Evolutionary conservation across 2,329 filamentous ascomycete species (phyloP).

Genomic region (Pseudocercospora fijiensis): DNA sequence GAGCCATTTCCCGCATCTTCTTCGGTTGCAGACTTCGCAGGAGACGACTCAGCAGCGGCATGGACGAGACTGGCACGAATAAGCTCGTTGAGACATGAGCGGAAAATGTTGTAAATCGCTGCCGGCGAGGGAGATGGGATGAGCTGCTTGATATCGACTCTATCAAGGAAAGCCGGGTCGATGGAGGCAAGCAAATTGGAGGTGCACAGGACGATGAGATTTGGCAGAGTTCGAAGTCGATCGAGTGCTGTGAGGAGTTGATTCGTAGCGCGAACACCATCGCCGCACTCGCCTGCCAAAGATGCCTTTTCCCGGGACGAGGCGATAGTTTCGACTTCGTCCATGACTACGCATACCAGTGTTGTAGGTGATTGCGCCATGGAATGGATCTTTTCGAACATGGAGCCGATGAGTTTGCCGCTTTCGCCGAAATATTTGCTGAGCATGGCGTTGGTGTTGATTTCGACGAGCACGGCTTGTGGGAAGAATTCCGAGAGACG

Average conservation of each 20-base stretch:
- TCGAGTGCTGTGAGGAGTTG: constrained; percentile 52
- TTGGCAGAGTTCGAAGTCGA: constrained; percentile 43
- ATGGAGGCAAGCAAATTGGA: constrained; percentile 50
- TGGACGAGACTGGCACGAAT: constrained; percentile 42
- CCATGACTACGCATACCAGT: constrained; percentile 50
- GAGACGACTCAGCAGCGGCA: constrained; percentile 16
- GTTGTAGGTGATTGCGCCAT: constrained; percentile 43
- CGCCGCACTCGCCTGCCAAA: constrained; percentile 45
- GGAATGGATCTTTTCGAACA: constrained; percentile 44
- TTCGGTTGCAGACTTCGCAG: not conserved
- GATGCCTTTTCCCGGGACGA: constrained; percentile 44
- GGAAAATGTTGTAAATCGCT: constrained; percentile 51
- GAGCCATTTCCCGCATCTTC: not conserved
- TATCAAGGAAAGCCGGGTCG: constrained; percentile 20
- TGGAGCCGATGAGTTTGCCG: constrained; percentile 44
- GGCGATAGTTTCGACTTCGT: constrained; percentile 54
- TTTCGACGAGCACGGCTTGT: constrained; percentile 43
- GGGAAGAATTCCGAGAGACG: constrained; percentile 42
- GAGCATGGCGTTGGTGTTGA: constrained; percentile 48
- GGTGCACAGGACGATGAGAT: constrained; percentile 52
- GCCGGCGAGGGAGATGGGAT: constrained; percentile 43
- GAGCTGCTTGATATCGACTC: constrained; percentile 48
- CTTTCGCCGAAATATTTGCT: constrained; percentile 53
- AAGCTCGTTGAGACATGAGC: constrained; percentile 50
- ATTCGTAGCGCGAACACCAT: constrained; percentile 52